Evolutionary conservation across 805 yeast species (phyloP).

Genomic region (Starmera quercuum): DNA sequence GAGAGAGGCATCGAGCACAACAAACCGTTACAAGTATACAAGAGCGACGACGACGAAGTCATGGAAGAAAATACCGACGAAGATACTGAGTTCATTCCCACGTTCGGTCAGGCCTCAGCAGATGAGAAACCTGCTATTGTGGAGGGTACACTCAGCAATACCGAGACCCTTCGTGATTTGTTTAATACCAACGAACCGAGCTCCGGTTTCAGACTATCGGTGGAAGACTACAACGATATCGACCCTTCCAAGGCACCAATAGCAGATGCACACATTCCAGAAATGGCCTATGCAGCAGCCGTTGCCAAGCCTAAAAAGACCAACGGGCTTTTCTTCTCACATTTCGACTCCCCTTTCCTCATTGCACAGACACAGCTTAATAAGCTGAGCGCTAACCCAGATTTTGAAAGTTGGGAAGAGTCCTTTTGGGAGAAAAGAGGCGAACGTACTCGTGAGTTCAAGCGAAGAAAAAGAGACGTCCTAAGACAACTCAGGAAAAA

Average conservation of each 20-base stretch:
- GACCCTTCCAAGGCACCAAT: constrained; percentile 26
- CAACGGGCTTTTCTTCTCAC: constrained; percentile 70
- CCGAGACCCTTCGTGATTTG: constrained; percentile 56
- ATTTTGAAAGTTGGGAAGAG: constrained; percentile 49
- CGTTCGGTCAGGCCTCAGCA: constrained; percentile 30
- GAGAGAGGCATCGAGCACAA: constrained; percentile 11
- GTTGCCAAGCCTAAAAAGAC: constrained; percentile 24
- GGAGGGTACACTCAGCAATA: constrained; percentile 31
- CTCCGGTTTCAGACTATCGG: constrained; percentile 33
- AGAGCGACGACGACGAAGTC: constrained; percentile 8
- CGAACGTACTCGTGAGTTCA: constrained; percentile 67
- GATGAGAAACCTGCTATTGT: constrained; percentile 7
- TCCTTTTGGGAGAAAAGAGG: constrained; percentile 85
- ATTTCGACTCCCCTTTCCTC: constrained; percentile 78
- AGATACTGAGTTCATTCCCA: constrained; percentile 46
- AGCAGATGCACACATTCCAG: constrained; percentile 17
- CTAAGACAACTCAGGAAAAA: constrained; percentile 46
- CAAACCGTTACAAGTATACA: background rate
- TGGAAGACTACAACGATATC: constrained; percentile 39
- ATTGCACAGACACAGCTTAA: constrained; percentile 76
- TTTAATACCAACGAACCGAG: constrained; percentile 38
- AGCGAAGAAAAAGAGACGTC: constrained; percentile 69
- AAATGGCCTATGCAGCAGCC: constrained; percentile 11
- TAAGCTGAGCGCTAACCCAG: constrained; percentile 33
- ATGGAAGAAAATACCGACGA: constrained; percentile 19